phyloP scores from a whole-genome alignment of 495 filamentous ascomycete genomes.

The Beverwykella pulmonaria region DNA sequence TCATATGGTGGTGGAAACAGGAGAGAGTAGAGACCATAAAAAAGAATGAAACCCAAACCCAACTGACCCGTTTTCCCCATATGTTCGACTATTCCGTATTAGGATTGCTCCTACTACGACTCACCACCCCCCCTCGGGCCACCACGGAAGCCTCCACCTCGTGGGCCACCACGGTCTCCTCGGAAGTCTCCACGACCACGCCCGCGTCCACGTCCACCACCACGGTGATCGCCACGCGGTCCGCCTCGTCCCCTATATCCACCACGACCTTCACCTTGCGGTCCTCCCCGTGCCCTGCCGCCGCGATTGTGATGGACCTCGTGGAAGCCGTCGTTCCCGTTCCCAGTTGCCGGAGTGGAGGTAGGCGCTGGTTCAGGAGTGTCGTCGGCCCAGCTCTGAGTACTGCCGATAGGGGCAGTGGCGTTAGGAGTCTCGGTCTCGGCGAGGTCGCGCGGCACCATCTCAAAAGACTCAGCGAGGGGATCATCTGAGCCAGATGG shows the following conservation, averaged over 20 bases:
- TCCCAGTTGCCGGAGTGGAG: conserved; percentile 43
- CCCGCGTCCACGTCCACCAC: conserved; percentile 40
- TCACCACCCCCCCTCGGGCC: conserved; percentile 31
- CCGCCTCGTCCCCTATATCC: conserved; percentile 40
- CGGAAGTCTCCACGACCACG: conserved; percentile 25
- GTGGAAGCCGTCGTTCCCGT: conserved; percentile 66
- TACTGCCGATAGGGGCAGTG: conserved; percentile 56
- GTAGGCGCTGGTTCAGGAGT: conserved; percentile 33
- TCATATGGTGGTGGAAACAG: conserved; percentile 27
- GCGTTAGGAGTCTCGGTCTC: conserved; percentile 75
- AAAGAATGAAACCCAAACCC: conserved; percentile 26
- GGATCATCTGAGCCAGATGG: conserved; percentile 53
- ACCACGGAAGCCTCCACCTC: conserved; percentile 49
- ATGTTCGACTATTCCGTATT: conserved; percentile 3
- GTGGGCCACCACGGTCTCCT: conserved; percentile 43
- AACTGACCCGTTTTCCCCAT: conserved; percentile 27
- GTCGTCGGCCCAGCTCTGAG: conserved; percentile 72
- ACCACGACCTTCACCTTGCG: conserved; percentile 37
- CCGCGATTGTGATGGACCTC: conserved; percentile 59
- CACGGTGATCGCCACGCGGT: conserved; percentile 37
- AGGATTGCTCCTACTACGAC: conserved; percentile 8
- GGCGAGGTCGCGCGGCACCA: conserved; percentile 71
- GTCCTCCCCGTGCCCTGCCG: conserved; percentile 44
- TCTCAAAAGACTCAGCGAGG: conserved; percentile 72
- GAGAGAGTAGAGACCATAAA: conserved; percentile 22